Percentiles rank a stretch among this genome's conserved stretches.
phyloP scores from a whole-genome alignment of 441 rosid genomes.

The Erodium texanum region DNA sequence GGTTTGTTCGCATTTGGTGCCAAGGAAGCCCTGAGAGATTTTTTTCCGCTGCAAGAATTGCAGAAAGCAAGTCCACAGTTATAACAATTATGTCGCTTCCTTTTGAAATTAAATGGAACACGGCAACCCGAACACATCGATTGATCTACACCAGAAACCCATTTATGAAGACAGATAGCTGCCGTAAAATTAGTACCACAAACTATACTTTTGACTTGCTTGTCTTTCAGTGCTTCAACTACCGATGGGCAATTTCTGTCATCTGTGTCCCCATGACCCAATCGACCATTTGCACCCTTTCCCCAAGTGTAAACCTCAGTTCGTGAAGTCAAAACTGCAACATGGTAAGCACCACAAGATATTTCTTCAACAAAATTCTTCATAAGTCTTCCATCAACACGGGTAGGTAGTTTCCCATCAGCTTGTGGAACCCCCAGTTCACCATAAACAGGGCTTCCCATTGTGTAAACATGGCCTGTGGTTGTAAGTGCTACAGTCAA shows the following conservation, averaged over 20 bases:
- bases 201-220: conserved; percentile 83
- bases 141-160: conserved; percentile 90
- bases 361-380: conserved; percentile 84
- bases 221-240: conserved; percentile 85
- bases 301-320: conserved; percentile 99
- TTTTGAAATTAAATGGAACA: conserved; percentile 72
- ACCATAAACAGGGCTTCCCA: conserved; percentile 95
- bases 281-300: conserved; percentile 91
- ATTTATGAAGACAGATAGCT: conserved; percentile 87
- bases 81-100: conserved; percentile 94
- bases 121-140: conserved; percentile 98
- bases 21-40: conserved; percentile 84
- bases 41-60: conserved; percentile 80
- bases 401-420: conserved; percentile 69
- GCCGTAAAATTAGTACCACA: conserved; percentile 84
- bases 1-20: conserved; percentile 89
- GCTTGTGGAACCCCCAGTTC: conserved; percentile 83
- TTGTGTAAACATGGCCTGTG: conserved; percentile 72
- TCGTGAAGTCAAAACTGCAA: conserved; percentile 77
- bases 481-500: conserved; percentile 82
- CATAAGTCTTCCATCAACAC: conserved; percentile 78
- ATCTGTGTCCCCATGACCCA: conserved; percentile 87
- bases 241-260: conserved; percentile 75
- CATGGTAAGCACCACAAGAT: conserved; percentile 93
- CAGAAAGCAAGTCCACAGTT: conserved; percentile 90